Percentiles rank a stretch among this genome's conserved stretches.
These are phyloP conservation scores for Colletotrichum endophyticum DNA, from an alignment of 2,329 filamentous ascomycete species.

Conservation along the genomic window DNA sequence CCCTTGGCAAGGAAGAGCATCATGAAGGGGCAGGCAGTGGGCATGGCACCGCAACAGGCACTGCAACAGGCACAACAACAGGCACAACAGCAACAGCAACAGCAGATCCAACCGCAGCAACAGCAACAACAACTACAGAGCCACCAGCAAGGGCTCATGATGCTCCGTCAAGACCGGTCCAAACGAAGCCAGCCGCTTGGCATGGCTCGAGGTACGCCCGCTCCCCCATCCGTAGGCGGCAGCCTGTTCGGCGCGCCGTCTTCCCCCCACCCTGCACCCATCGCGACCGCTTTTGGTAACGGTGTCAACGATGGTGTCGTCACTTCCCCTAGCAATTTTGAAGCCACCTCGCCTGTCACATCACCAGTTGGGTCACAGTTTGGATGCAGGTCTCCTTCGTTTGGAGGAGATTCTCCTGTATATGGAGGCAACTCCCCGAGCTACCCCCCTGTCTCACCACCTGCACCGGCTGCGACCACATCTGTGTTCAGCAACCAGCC, in stretches of 20 bases:
- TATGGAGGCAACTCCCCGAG: background rate
- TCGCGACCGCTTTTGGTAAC: background rate
- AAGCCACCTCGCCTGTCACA: background rate
- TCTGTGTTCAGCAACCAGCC: background rate
- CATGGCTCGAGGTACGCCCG: background rate
- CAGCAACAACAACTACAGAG: background rate
- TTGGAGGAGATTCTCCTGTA: background rate
- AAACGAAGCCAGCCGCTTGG: background rate
- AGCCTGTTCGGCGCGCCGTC: background rate
- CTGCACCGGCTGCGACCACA: background rate
- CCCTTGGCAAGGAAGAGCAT: background rate
- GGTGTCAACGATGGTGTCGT: background rate
- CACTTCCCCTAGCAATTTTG: background rate
- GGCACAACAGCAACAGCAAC: background rate
- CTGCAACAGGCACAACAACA: background rate
- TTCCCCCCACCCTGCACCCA: background rate
- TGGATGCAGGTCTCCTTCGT: background rate
- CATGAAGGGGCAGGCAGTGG: background rate
- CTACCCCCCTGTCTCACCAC: background rate
- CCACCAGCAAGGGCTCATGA: background rate
- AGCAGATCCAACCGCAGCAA: background rate
- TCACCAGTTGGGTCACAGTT: background rate
- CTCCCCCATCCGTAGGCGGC: background rate
- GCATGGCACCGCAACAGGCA: background rate
- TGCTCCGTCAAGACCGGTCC: background rate